A percentile compares a stretch with the other conserved stretches of the same genome.
These are phyloP conservation scores for Fusarium sp. DNA, from an alignment of 2,329 filamentous ascomycete species.

Conservation along the genomic window DNA sequence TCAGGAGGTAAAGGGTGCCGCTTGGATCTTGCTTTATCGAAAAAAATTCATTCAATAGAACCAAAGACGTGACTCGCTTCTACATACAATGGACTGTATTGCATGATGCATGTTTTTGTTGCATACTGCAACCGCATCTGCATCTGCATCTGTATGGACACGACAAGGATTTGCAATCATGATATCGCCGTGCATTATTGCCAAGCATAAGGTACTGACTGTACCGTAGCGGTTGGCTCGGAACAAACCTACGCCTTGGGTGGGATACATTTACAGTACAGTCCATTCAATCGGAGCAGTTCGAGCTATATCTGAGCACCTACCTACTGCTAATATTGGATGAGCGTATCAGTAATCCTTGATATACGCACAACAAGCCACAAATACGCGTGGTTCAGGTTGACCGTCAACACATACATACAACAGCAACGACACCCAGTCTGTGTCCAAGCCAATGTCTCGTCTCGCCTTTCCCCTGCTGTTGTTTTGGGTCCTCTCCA, in stretches of 20 bases:
- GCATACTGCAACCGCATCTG: background rate
- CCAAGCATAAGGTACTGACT: background rate
- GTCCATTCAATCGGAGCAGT: background rate
- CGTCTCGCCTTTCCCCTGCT: conserved; percentile 41
- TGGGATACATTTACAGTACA: too few relatives aligned
- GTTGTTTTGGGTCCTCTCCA: conserved; percentile 45
- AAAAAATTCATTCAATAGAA: conserved; percentile 14
- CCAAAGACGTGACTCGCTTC: conserved; percentile 17
- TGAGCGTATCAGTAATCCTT: background rate
- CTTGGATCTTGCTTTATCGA: conserved; percentile 37
- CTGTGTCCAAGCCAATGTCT: conserved; percentile 37
- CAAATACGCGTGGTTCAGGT: conserved; percentile 27
- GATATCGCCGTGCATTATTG: conserved; percentile 12
- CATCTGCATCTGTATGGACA: conserved; percentile 1
- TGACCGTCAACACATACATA: conserved; percentile 9
- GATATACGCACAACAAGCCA: conserved; percentile 17
- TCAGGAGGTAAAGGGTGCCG: conserved; percentile 10
- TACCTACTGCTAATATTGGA: conserved; percentile 19
- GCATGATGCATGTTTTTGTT: conserved; percentile 6
- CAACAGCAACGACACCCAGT: conserved; percentile 18
- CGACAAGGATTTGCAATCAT: conserved; percentile 11
- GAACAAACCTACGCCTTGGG: too few relatives aligned
- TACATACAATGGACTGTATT: conserved; percentile 6
- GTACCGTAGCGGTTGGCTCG: background rate
- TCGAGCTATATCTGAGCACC: background rate